Percentiles rank a stretch among this genome's conserved stretches.
Evolutionary conservation across 257 asterid genomes (phyloP).

Genomic region (Nicotiana undulata): DNA sequence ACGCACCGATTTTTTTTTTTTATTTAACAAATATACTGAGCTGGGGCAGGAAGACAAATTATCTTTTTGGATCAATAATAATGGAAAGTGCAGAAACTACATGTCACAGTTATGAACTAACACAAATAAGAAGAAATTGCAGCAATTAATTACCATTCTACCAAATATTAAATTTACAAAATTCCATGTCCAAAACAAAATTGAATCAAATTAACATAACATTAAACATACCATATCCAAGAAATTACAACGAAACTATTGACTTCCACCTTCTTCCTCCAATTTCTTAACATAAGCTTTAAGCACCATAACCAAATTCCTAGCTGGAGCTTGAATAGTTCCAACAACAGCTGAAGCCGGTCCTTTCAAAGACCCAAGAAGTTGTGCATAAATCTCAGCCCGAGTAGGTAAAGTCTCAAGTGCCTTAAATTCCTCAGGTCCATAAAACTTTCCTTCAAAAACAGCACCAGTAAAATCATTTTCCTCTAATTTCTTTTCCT

Average conservation of each 20-base stretch:
- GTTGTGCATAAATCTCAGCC: slow-evolving; percentile 59
- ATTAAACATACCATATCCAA: slow-evolving; percentile 12
- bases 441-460: slow-evolving; percentile 84
- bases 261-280: slow-evolving; percentile 47
- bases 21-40: neutral
- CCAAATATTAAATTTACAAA: neutral
- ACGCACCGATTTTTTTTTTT: neutral
- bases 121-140: neutral
- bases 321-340: slow-evolving; percentile 85
- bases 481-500: slow-evolving; percentile 73
- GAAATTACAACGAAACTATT: slow-evolving; percentile 19
- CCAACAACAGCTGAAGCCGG: slow-evolving; percentile 94
- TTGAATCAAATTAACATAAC: slow-evolving; percentile 6
- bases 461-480: slow-evolving; percentile 89
- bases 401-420: slow-evolving; percentile 73
- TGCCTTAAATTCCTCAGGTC: slow-evolving; percentile 63
- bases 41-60: neutral
- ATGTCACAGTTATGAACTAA: neutral
- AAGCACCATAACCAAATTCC: slow-evolving; percentile 68
- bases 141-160: neutral
- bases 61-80: neutral
- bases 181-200: neutral
- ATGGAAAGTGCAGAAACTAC: neutral
- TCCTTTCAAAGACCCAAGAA: slow-evolving; percentile 74
- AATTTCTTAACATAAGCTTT: slow-evolving; percentile 78